These are phyloP conservation scores for Mycotypha africana DNA, from an alignment of 371 early-diverging fungal species.

Conservation along the genomic window DNA sequence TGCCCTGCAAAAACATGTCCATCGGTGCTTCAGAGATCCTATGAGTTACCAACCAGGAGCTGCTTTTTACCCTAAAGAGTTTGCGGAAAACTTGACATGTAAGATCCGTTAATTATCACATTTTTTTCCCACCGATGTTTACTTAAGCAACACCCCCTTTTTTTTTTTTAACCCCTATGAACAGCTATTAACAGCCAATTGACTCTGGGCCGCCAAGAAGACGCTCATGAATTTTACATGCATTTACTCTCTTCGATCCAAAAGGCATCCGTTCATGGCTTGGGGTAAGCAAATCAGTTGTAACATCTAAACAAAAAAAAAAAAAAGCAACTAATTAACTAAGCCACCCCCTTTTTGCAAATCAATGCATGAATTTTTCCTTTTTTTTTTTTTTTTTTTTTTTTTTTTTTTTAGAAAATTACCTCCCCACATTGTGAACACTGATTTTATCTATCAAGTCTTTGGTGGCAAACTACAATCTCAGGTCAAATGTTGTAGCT, in stretches of 20 bases:
- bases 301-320: not conserved
- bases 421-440: slow-evolving; percentile 64
- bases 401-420: slow-evolving; percentile 43
- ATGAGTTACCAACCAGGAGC: slow-evolving; percentile 33
- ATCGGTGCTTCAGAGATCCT: slow-evolving; percentile 33
- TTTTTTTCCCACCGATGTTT: too few relatives aligned
- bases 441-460: slow-evolving; percentile 69
- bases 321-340: not conserved
- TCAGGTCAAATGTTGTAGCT: slow-evolving; percentile 68
- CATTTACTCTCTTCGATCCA: slow-evolving; percentile 61
- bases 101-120: not conserved
- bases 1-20: slow-evolving; percentile 50
- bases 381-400: not conserved
- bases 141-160: too few relatives aligned
- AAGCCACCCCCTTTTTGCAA: not conserved
- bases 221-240: slow-evolving; percentile 86
- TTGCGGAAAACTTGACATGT: slow-evolving; percentile 60
- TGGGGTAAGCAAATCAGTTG: too few relatives aligned
- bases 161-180: too few relatives aligned
- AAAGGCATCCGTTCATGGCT: slow-evolving; percentile 9
- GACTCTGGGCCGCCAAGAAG: slow-evolving; percentile 81
- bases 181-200: slow-evolving; percentile 73
- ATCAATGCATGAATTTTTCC: too few relatives aligned
- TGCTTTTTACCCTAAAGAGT: slow-evolving; percentile 63
- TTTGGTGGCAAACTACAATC: slow-evolving; percentile 84